A percentile compares a stretch with the other conserved stretches of the same genome.
Conservation (phyloP, 2,329 filamentous ascomycete genomes). For the Apiospora phragmitis region DNA sequence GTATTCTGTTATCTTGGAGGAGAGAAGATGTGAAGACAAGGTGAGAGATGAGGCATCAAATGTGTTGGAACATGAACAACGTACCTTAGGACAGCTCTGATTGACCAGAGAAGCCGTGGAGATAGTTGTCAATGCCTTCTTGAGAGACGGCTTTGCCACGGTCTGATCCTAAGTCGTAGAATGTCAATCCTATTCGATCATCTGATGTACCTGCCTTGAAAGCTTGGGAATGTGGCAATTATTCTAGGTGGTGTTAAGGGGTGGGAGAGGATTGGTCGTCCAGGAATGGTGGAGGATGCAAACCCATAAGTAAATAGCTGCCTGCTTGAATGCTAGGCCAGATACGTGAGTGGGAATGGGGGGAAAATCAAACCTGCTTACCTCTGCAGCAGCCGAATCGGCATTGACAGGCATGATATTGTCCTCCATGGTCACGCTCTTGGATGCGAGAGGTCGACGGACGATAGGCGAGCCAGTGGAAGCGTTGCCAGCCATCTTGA, state of each 20-base stretch:
- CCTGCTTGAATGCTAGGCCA: not conserved
- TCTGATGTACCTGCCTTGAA: not conserved
- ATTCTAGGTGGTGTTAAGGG: not conserved
- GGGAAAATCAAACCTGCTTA: constrained; percentile 16
- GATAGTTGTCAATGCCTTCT: constrained; percentile 49
- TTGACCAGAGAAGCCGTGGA: constrained; percentile 57
- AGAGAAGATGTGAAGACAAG: not conserved
- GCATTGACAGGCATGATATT: constrained; percentile 40
- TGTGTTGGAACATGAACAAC: not conserved
- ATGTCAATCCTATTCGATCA: not conserved
- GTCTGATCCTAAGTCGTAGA: not conserved
- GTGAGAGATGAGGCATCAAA: not conserved
- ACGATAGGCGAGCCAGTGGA: constrained; percentile 44
- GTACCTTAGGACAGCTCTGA: constrained; percentile 54
- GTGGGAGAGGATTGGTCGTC: not conserved
- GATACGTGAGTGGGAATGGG: not conserved
- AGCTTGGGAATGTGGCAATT: not conserved
- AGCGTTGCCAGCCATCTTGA: constrained; percentile 40
- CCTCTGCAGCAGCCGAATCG: constrained; percentile 31
- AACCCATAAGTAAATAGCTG: not conserved
- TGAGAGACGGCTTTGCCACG: constrained; percentile 25
- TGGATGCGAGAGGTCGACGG: constrained; percentile 35
- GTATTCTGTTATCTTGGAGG: not conserved
- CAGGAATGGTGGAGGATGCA: not conserved
- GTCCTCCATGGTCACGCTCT: constrained; percentile 36